Evolutionary conservation across 2,329 filamentous ascomycete species (phyloP).

Genomic region (Fusarium neocosmosporiellum): DNA sequence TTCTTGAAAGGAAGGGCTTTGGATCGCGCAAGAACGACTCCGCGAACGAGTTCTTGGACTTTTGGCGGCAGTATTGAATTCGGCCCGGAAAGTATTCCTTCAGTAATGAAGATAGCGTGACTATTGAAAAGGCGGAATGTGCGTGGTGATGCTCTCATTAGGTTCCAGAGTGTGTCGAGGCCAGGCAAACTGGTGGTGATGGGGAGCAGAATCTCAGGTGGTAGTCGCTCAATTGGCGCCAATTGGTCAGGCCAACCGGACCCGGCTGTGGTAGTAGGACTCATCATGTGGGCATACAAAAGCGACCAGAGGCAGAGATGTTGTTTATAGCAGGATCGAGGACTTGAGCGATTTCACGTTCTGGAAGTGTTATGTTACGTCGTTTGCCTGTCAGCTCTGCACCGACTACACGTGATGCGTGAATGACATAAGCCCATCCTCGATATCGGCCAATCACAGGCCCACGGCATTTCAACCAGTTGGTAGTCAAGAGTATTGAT

Average conservation of each 20-base stretch:
- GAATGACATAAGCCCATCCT: not conserved
- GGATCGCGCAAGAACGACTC: conserved; percentile 15
- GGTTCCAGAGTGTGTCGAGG: conserved; percentile 29
- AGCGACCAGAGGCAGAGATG: too few relatives aligned
- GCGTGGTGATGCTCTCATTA: conserved; percentile 21
- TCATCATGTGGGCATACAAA: not conserved
- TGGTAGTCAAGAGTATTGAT: too few relatives aligned
- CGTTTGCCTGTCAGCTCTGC: not conserved
- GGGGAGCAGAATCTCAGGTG: conserved; percentile 21
- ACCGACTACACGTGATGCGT: not conserved
- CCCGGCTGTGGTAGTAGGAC: not conserved
- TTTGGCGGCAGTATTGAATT: conserved; percentile 11
- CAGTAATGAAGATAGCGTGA: conserved; percentile 1
- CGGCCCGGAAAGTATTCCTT: conserved; percentile 21
- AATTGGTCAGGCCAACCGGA: not conserved
- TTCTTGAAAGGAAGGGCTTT: conserved; percentile 14
- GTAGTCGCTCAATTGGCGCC: conserved; percentile 17
- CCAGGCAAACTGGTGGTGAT: conserved; percentile 18
- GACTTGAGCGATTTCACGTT: not conserved
- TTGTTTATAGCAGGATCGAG: not conserved
- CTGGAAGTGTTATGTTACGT: not conserved
- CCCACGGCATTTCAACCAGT: not conserved
- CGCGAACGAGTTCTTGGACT: conserved; percentile 7
- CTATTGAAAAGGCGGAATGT: conserved; percentile 16
- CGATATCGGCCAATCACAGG: not conserved